These are phyloP conservation scores for Neonothopanus nambi DNA, from an alignment of 1,284 basidiomycete species.

Conservation along the genomic window DNA sequence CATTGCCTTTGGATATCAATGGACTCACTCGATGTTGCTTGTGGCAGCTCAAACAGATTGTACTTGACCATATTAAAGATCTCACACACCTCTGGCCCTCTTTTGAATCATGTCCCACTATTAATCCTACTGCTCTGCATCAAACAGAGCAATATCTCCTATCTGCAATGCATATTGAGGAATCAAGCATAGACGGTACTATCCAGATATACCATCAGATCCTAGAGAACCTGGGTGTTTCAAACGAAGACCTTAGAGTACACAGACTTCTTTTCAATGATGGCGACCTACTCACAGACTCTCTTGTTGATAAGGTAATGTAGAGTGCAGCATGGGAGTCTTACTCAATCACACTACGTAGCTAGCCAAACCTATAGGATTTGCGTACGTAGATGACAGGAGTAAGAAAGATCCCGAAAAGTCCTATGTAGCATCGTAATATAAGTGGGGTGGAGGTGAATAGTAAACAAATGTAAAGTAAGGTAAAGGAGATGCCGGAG, in stretches of 20 bases:
- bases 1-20: not conserved
- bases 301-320: conserved; percentile 20
- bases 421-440: too few relatives aligned
- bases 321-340: too few relatives aligned
- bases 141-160: conserved; percentile 19
- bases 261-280: conserved; percentile 21
- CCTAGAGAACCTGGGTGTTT: conserved; percentile 1
- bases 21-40: conserved; percentile 7
- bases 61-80: conserved; percentile 11
- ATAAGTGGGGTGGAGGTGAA: too few relatives aligned
- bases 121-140: conserved; percentile 19
- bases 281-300: conserved; percentile 21
- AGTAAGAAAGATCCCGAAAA: too few relatives aligned
- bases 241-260: conserved; percentile 9
- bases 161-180: conserved; percentile 20
- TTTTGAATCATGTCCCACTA: conserved; percentile 13
- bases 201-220: conserved; percentile 10
- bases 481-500: too few relatives aligned
- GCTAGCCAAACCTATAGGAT: too few relatives aligned
- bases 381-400: too few relatives aligned
- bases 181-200: conserved; percentile 21
- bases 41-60: conserved; percentile 18
- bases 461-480: too few relatives aligned
- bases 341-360: too few relatives aligned
- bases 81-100: conserved; percentile 6